Conservation (phyloP, 1,139 yeast species). For the Hyphopichia burtonii region DNA sequence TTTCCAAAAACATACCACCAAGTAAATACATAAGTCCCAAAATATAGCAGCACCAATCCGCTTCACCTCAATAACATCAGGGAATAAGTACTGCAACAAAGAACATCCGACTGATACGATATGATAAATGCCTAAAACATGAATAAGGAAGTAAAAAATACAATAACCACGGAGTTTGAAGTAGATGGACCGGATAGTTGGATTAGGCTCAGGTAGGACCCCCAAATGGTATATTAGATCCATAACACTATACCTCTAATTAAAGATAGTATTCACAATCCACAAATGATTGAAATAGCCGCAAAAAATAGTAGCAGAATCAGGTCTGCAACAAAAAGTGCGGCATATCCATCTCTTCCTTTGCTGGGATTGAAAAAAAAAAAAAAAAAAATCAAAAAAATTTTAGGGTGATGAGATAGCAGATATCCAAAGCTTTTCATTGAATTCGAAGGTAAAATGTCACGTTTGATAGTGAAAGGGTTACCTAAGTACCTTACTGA, state of each 20-base stretch:
- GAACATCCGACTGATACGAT: conserved; percentile 19
- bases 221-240: conserved; percentile 24
- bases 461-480: conserved; percentile 94
- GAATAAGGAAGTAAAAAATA: conserved; percentile 13
- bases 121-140: conserved; percentile 21
- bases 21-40: conserved; percentile 36
- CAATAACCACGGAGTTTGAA: conserved; percentile 19
- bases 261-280: too few species aligned
- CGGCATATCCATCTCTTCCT: not conserved
- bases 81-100: conserved; percentile 19
- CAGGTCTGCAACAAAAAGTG: not conserved
- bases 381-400: too few species aligned
- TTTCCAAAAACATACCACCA: conserved; percentile 28
- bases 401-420: not conserved
- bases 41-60: conserved; percentile 23
- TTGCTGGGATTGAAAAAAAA: too few species aligned
- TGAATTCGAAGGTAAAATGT: conserved; percentile 44
- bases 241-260: too few species aligned
- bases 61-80: conserved; percentile 25
- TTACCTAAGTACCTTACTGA: conserved; percentile 81
- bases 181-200: conserved; percentile 7
- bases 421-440: too few species aligned
- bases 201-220: conserved; percentile 12
- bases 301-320: not conserved
- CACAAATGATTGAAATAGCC: not conserved